Percentiles rank a stretch among this genome's conserved stretches.
Conservation (phyloP, 2,329 filamentous ascomycete species). For the Blastomyces gilchristii region DNA sequence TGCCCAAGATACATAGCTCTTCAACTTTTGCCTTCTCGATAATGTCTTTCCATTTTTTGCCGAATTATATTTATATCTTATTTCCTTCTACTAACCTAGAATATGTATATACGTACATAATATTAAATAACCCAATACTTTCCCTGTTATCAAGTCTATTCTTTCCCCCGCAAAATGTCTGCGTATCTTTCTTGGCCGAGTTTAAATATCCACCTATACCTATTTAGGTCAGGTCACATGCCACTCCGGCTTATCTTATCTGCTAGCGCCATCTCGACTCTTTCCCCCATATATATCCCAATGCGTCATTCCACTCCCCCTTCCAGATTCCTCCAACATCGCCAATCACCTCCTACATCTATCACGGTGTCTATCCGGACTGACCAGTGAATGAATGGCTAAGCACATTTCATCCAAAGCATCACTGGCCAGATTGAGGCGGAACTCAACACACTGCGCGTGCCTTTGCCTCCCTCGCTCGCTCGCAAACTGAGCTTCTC, state of each 20-base stretch:
- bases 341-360: not conserved
- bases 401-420: not conserved
- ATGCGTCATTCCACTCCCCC: constrained; percentile 1
- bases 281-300: not conserved
- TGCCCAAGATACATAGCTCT: too few species aligned
- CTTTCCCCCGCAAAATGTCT: too few species aligned
- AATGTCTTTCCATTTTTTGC: not conserved
- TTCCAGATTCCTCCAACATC: not conserved
- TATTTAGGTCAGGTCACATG: constrained; percentile 5
- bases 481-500: not conserved
- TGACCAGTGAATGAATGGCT: not conserved
- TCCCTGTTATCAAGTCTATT: too few species aligned
- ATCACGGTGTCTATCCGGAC: not conserved
- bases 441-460: not conserved
- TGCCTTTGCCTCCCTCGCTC: not conserved
- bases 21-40: too few species aligned
- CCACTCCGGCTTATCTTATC: constrained; percentile 4
- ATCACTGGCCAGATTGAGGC: not conserved
- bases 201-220: not conserved
- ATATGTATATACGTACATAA: too few species aligned
- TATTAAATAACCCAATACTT: too few species aligned
- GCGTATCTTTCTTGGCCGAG: too few species aligned
- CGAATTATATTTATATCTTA: not conserved
- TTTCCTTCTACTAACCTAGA: not conserved
- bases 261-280: not conserved